Evolutionary conservation across 208 protist genomes (phyloP), one percentile per base, ranked within the genome.

Genomic region (Trypanosoma congolense): DNA sequence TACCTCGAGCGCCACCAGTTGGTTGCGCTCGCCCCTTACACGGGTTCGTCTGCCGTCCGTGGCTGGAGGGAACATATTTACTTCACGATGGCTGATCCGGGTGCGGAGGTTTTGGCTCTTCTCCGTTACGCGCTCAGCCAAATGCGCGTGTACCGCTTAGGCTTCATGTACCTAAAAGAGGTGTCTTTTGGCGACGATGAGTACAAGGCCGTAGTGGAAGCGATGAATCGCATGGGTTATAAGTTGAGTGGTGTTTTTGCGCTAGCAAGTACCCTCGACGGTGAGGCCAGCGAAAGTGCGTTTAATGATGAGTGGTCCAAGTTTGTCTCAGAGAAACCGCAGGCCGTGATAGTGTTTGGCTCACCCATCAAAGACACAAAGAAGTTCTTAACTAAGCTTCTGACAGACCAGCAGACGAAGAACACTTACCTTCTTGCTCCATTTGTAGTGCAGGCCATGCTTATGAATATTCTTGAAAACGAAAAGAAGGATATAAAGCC

Each of bases 91-190:
- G 29, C 49, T 16, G 24, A 10, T 10, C 49, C 49, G 6, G 12
- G 5, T 25, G 24, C 30, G 16, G 49, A 55, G 18, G 5, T 41
- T 10, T n/a, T 41, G 10, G 30, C 49, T 14, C 30, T 55, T 6
- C 18, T 55, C 22, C 49, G 49, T 12, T 55, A 40, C 21, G 31
- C 29, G n/a, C 14, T 55, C 8, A 41, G 19, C 31, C 31, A 55
- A 18, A 16, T 55, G 14, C 49, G 49, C n/a, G 12, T 55, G 18
- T 14, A 22, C 14, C 24, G 49, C 14, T 24, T 55, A 16, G 49
- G 49, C 12, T 55, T 55, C 25, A 55, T 55, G 49, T 55, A 55
- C 25, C 24, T 55, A 19, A 16, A 12, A 22, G 31, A 25, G 8
- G 8, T 40, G 12, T 40, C 49, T 14, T 42, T 55, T 41, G 49